These are phyloP conservation scores for Hyaloperonospora brassicae DNA, from an alignment of 352 stramenopile species.

Conservation along the genomic window DNA sequence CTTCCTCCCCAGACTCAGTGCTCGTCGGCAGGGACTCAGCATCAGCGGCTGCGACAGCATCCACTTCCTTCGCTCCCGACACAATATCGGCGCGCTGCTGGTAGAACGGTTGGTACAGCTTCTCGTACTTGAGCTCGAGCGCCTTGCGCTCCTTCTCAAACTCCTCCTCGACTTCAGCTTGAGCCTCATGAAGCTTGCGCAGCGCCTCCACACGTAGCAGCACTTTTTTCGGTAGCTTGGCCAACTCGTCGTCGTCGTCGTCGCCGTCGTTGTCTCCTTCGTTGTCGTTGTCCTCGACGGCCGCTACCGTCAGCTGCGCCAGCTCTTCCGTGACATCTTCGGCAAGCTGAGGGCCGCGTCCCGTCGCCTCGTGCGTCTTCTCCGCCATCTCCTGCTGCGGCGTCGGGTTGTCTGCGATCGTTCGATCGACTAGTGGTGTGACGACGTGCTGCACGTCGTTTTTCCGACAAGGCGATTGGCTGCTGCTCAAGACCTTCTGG, in stretches of 20 bases:
- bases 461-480: constrained; percentile 19
- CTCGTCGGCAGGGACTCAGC: constrained; percentile 32
- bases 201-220: constrained; percentile 61
- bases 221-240: constrained; percentile 61
- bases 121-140: constrained; percentile 85
- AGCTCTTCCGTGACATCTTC: constrained; percentile 34
- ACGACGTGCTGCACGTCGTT: not conserved
- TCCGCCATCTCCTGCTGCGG: constrained; percentile 45
- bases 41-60: constrained; percentile 41
- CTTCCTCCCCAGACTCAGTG: constrained; percentile 34
- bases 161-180: constrained; percentile 67
- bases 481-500: not conserved
- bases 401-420: constrained; percentile 38
- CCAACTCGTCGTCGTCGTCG: constrained; percentile 52
- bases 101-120: constrained; percentile 83
- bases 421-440: not conserved
- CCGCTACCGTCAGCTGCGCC: constrained; percentile 26
- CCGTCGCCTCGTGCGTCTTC: constrained; percentile 15
- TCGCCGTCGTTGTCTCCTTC: constrained; percentile 43
- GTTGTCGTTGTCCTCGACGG: constrained; percentile 34
- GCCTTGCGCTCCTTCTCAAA: constrained; percentile 81
- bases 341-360: constrained; percentile 38
- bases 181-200: constrained; percentile 69
- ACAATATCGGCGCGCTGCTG: constrained; percentile 64
- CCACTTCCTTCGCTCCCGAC: constrained; percentile 67